Base-by-base conservation (phyloP, 352 stramenopile genomes). In the Globisporangium radiosum region DNA sequence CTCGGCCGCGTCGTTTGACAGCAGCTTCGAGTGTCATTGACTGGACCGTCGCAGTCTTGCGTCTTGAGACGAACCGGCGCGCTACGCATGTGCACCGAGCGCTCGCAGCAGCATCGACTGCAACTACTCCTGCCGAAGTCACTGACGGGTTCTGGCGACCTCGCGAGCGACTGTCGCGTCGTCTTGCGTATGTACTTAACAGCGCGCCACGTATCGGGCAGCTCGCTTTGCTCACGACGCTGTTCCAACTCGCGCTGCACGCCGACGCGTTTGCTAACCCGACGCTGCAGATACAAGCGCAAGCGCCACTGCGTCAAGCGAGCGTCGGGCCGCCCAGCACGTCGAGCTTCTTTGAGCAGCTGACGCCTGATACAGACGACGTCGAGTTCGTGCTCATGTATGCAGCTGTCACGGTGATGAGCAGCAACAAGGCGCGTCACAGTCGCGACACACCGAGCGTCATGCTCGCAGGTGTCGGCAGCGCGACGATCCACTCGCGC, bases 231-330 rank as follows among this genome's bases (percentile, higher is more conserved):
- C 47, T 55, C 6, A 58, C 59, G 6, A 43, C 74, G 0, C 53
- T 78, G 38, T 47, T 78, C 14, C 73, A 80, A 47, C 37, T 80
- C 6, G 67, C 63, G 5, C 49, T 66, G n/a, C 58, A 68, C 25
- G 52, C 50, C 1, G 51, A 57, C 13, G 55, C 68, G n/a, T 73
- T 79, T 38, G 60, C 45, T 7, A 2, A 50, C n/a, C 45, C 45
- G 45, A 50, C 14, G 10, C 45, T 50, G 7, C 14, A 50, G 45
- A 19, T 36, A 2, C n/a, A 77, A 5, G n/a, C 15, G 45, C 45
- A 50, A 5, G 40, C 33, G n/a, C 6, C 19, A 19, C 14, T 14
- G 47, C 10, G 47, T 1, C 45, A 45, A 40, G 45, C 45, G 7
- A 19, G 45, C n/a, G 45, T 50, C 45, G 45, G n/a, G 45, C 11